phyloP scores from a whole-genome alignment of 768 basidiomycete genomes.

The Lactarius hengduanensis region DNA sequence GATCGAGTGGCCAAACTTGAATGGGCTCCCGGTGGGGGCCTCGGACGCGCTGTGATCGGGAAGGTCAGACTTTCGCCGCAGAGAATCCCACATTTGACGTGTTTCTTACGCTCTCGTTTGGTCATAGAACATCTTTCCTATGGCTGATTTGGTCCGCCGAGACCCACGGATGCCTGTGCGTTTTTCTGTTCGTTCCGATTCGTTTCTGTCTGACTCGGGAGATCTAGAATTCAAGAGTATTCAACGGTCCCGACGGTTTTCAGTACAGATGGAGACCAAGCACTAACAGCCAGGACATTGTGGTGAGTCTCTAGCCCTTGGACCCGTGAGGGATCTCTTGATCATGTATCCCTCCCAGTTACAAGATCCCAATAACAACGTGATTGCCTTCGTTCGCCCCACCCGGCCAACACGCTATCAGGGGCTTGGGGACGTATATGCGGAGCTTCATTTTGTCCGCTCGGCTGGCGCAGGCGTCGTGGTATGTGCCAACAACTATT shows the following conservation, averaged over 20 bases:
- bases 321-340: slow-evolving; percentile 10
- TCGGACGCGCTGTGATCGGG: slow-evolving; percentile 82
- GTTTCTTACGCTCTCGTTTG: slow-evolving; percentile 20
- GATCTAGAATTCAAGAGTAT: slow-evolving; percentile 46
- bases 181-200: slow-evolving; percentile 31
- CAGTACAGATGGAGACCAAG: slow-evolving; percentile 81
- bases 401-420: slow-evolving; percentile 78
- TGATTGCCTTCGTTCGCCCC: slow-evolving; percentile 79
- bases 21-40: slow-evolving; percentile 79
- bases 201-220: slow-evolving; percentile 16
- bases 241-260: slow-evolving; percentile 81
- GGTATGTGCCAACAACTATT: slow-evolving; percentile 42
- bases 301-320: slow-evolving; percentile 38
- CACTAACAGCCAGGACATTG: slow-evolving; percentile 48
- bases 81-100: slow-evolving; percentile 32
- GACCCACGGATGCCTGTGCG: slow-evolving; percentile 62
- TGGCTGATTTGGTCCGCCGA: slow-evolving; percentile 77
- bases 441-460: slow-evolving; percentile 81
- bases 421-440: slow-evolving; percentile 78
- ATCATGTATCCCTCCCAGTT: slow-evolving; percentile 44
- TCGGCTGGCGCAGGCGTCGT: slow-evolving; percentile 78
- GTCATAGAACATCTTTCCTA: slow-evolving; percentile 67
- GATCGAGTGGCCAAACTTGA: slow-evolving; percentile 87
- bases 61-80: slow-evolving; percentile 50
- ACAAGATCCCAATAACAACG: slow-evolving; percentile 63